Conservation (phyloP, 2,329 filamentous ascomycete species). For the Cercospora sp. region DNA sequence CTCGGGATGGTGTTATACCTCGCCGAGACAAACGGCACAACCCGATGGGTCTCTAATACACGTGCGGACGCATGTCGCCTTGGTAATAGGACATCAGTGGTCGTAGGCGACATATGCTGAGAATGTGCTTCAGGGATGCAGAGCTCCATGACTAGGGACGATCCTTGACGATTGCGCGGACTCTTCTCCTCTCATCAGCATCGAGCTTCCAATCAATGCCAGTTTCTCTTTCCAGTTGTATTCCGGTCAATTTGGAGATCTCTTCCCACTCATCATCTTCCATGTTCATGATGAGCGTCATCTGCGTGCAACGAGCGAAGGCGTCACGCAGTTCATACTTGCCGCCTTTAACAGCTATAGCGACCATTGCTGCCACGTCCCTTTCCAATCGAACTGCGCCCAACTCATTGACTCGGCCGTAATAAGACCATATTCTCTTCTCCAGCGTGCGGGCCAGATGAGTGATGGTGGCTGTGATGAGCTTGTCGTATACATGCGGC, state of each 20-base stretch:
- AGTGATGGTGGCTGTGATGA: constrained; percentile 71
- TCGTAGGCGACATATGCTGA: neutral
- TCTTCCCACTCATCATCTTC: constrained; percentile 96
- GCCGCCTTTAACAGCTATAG: constrained; percentile 64
- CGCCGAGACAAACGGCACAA: constrained; percentile 2
- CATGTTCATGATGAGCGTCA: constrained; percentile 87
- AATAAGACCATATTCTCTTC: constrained; percentile 80
- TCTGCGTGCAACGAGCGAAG: constrained; percentile 75
- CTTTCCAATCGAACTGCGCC: constrained; percentile 82
- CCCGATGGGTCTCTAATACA: neutral
- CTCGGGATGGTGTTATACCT: constrained; percentile 5
- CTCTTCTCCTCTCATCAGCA: constrained; percentile 71
- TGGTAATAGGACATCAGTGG: neutral
- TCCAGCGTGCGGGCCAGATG: constrained; percentile 80
- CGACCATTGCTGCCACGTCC: constrained; percentile 75
- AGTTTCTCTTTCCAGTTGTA: constrained; percentile 55
- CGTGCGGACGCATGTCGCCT: neutral
- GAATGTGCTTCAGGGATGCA: neutral
- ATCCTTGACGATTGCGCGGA: constrained; percentile 54
- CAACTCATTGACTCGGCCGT: constrained; percentile 75
- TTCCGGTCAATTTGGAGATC: constrained; percentile 48
- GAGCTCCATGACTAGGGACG: neutral
- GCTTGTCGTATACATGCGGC: constrained; percentile 68
- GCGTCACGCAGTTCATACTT: constrained; percentile 76
- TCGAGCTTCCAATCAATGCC: constrained; percentile 72